Evolutionary conservation across 371 early-diverging fungal genomes (phyloP).

Genomic region (Phascolomyces articulosus): DNA sequence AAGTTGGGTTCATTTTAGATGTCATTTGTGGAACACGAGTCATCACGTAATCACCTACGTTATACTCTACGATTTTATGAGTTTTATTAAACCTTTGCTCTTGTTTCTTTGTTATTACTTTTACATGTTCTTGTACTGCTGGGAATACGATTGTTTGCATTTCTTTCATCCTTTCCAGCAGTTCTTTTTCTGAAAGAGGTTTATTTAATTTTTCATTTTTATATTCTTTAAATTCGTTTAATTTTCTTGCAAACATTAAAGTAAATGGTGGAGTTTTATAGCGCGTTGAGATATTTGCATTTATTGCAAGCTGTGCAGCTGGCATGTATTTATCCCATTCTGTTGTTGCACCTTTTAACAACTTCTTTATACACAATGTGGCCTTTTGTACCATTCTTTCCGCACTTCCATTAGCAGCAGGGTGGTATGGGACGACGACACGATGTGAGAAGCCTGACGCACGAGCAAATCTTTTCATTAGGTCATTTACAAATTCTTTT

Average conservation of each 20-base stretch:
- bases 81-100: background rate
- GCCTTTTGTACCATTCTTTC: constrained; percentile 10
- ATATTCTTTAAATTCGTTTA: constrained; percentile 10
- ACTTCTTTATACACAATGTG: constrained; percentile 2
- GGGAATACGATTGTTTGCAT: background rate
- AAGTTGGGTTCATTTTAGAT: background rate
- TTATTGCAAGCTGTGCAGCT: constrained; percentile 12
- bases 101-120: background rate
- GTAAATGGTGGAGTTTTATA: constrained; percentile 8
- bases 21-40: background rate
- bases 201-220: background rate
- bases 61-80: background rate
- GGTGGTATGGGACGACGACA: background rate
- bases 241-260: constrained; percentile 22
- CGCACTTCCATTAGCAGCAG: background rate
- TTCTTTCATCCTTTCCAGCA: background rate
- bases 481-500: constrained; percentile 22
- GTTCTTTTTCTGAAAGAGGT: background rate
- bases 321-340: constrained; percentile 18
- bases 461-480: constrained; percentile 2
- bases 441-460: constrained; percentile 5
- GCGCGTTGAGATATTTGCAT: constrained; percentile 7
- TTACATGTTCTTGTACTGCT: background rate
- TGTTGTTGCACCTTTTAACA: constrained; percentile 5
- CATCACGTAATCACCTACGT: background rate